phyloP scores from a whole-genome alignment of 1,284 basidiomycete genomes.

The Boletus albobrunnescens region DNA sequence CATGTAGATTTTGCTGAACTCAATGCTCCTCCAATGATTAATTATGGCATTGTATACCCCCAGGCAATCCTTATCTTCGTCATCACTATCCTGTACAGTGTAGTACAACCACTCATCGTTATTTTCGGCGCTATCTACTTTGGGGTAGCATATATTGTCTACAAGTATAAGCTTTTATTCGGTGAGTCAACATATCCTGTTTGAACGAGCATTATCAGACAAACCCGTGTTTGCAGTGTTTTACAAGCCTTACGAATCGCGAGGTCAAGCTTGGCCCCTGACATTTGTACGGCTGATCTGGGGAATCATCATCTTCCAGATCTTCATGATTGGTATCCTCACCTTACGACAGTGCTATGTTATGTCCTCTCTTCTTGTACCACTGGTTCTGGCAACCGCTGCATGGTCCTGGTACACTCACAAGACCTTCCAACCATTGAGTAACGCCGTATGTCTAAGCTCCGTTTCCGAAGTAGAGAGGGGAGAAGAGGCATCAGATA shows the following conservation, averaged over 20 bases:
- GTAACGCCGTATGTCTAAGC: slow-evolving; percentile 78
- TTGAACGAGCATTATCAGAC: not conserved
- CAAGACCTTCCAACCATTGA: slow-evolving; percentile 70
- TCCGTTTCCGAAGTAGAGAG: slow-evolving; percentile 85
- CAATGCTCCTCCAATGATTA: slow-evolving; percentile 96
- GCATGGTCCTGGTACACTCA: slow-evolving; percentile 80
- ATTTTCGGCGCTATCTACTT: slow-evolving; percentile 96
- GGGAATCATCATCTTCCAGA: slow-evolving; percentile 82
- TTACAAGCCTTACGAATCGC: slow-evolving; percentile 90
- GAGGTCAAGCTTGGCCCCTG: slow-evolving; percentile 92
- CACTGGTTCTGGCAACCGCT: slow-evolving; percentile 73
- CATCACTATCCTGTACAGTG: slow-evolving; percentile 90
- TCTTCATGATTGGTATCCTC: slow-evolving; percentile 95
- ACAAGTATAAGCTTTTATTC: slow-evolving; percentile 96
- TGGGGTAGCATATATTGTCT: slow-evolving; percentile 88
- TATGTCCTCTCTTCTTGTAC: slow-evolving; percentile 73
- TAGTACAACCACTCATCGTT: slow-evolving; percentile 91
- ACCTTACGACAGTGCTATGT: slow-evolving; percentile 76
- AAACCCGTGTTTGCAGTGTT: slow-evolving; percentile 53
- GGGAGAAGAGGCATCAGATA: slow-evolving; percentile 77
- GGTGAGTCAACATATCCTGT: slow-evolving; percentile 47
- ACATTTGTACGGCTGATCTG: slow-evolving; percentile 85
- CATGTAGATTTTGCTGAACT: slow-evolving; percentile 84
- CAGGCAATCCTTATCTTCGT: slow-evolving; percentile 95
- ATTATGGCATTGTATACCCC: slow-evolving; percentile 90